phyloP scores from a whole-genome alignment of 1,139 yeast genomes.

The Wickerhamiella pararugosa region DNA sequence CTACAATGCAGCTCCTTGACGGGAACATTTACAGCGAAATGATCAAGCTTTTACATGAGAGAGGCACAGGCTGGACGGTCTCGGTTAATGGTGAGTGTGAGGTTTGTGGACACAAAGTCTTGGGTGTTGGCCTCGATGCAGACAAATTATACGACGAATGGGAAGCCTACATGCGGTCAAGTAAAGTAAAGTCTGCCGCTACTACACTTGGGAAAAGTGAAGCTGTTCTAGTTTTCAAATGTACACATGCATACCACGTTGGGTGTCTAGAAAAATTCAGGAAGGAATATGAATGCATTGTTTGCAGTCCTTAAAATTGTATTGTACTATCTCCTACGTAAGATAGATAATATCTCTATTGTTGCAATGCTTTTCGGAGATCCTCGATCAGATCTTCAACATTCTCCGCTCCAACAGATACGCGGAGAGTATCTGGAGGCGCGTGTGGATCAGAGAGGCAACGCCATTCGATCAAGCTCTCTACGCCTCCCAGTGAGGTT shows the following conservation, averaged over 20 bases:
- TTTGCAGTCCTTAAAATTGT: neutral
- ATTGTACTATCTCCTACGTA: too few species aligned
- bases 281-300: neutral
- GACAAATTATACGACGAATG: constrained; percentile 23
- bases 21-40: constrained; percentile 37
- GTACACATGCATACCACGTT: constrained; percentile 56
- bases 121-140: constrained; percentile 43
- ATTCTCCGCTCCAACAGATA: constrained; percentile 69
- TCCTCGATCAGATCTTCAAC: constrained; percentile 59
- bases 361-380: constrained; percentile 32
- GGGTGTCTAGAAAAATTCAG: constrained; percentile 31
- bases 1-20: constrained; percentile 40
- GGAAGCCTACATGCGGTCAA: constrained; percentile 15
- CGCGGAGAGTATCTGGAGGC: constrained; percentile 42
- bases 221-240: constrained; percentile 33
- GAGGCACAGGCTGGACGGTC: constrained; percentile 47
- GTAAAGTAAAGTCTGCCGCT: constrained; percentile 16
- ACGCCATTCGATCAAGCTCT: constrained; percentile 84
- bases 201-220: constrained; percentile 9
- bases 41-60: constrained; percentile 27
- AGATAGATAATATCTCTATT: too few species aligned
- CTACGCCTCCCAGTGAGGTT: constrained; percentile 89
- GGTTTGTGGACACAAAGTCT: constrained; percentile 49
- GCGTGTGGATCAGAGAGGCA: constrained; percentile 52
- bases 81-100: constrained; percentile 41